Evolutionary conservation across 495 filamentous ascomycete genomes (phyloP).

Genomic region (Rhypophila decipiens): DNA sequence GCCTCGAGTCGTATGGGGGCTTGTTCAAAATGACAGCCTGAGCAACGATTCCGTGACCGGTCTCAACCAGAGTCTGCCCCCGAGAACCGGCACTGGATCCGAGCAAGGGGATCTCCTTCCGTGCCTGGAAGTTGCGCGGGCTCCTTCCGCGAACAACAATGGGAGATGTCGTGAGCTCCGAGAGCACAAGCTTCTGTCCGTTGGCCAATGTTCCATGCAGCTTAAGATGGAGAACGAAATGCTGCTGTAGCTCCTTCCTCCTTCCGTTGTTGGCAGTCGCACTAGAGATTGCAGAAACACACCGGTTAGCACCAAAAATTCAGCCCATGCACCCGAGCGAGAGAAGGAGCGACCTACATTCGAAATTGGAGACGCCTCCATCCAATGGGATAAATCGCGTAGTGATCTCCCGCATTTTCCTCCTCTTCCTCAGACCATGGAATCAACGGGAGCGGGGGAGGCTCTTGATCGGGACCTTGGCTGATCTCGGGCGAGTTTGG

Average conservation of each 20-base stretch:
- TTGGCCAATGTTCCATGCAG: conserved; percentile 66
- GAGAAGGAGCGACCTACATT: conserved; percentile 41
- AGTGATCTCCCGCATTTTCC: conserved; percentile 51
- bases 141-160: conserved; percentile 75
- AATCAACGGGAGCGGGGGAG: conserved; percentile 65
- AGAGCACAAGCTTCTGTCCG: conserved; percentile 59
- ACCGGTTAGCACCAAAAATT: background rate
- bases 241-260: conserved; percentile 73
- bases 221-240: conserved; percentile 71
- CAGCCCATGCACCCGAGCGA: background rate
- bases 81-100: conserved; percentile 66
- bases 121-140: conserved; percentile 71
- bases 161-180: conserved; percentile 65
- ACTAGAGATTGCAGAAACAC: conserved; percentile 25
- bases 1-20: conserved; percentile 40
- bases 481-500: conserved; percentile 58
- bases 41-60: conserved; percentile 39
- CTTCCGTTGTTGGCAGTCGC: conserved; percentile 66
- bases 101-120: conserved; percentile 68
- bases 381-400: conserved; percentile 80
- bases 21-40: conserved; percentile 42
- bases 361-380: conserved; percentile 90
- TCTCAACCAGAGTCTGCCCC: conserved; percentile 45
- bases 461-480: conserved; percentile 49
- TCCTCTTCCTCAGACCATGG: conserved; percentile 68